Evolutionary conservation across 441 rosid species (phyloP), one percentile per base, ranked within the genome.

Genomic region (Gossypium davidsonii): DNA sequence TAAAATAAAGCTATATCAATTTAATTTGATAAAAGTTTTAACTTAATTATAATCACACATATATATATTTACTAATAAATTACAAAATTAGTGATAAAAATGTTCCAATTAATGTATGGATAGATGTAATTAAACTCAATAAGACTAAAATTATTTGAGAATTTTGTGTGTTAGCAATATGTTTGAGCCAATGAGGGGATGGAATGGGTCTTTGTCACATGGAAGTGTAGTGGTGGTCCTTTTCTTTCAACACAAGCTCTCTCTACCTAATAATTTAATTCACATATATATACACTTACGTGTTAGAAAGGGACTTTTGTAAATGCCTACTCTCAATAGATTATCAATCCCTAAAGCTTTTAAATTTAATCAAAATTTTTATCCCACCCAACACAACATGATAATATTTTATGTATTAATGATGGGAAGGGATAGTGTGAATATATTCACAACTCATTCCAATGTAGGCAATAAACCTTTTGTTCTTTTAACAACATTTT

Each of bases 211-310:
- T n/a, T 14, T n/a, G 5, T 3, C 31, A 42, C 18, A 64, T 64
- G 69, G 52, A 70, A 77, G 25, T 25, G 10, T n/a, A 39, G 77
- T 72, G 81, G 73, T 6, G 61, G 76, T 78, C 78, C 66, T 56
- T 74, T 65, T 80, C 82, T 21, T 8, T 25, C 60, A 1, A 20
- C 59, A 44, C 49, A 42, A 4, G 1, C 26, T 20, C 4, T 21
- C 42, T 34, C 42, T n/a, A 18, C 77, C 72, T 14, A 44, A 18
- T 68, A 53, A 37, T 34, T 17, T 31, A 31, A 31, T 31, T 31
- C 34, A 31, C 5, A 31, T 4, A 31, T 3, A 3, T 4, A 4
- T 4, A 31, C 34, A 31, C 34, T 31, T 31, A 68, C 77, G 12
- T 62, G 28, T 31, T 80, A 12, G 70, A 78, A 76, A 70, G n/a